Percentiles rank a stretch among this genome's conserved stretches.
Conservation (phyloP, 108 stramenopile genomes). For the Seminavis robusta region DNA sequence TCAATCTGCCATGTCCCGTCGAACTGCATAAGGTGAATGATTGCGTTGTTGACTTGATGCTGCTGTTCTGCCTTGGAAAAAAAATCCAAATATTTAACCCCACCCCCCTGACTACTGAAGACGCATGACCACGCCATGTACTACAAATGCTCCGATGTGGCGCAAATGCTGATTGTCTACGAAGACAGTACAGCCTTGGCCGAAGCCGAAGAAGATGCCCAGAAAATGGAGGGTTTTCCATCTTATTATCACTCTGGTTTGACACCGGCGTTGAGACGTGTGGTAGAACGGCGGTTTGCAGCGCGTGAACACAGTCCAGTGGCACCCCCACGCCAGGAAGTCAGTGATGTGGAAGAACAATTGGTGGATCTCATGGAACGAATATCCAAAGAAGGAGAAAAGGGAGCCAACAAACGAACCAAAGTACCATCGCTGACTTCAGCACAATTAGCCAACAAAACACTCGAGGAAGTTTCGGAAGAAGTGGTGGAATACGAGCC, state of each 20-base stretch:
- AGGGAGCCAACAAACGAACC: constrained; percentile 27
- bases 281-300: constrained; percentile 81
- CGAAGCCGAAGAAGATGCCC: constrained; percentile 72
- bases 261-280: constrained; percentile 81
- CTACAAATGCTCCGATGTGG: constrained; percentile 87
- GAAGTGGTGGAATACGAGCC: constrained; percentile 83
- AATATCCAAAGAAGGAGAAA: constrained; percentile 38
- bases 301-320: constrained; percentile 57
- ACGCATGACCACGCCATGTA: constrained; percentile 89
- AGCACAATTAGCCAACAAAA: constrained; percentile 39
- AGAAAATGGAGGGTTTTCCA: constrained; percentile 46
- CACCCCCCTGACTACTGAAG: too few species aligned
- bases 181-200: constrained; percentile 84
- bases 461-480: constrained; percentile 77
- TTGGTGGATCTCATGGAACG: constrained; percentile 60
- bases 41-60: too few species aligned
- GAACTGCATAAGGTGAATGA: constrained; percentile 93
- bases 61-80: too few species aligned
- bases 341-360: constrained; percentile 64
- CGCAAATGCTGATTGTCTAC: constrained; percentile 92
- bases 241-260: constrained; percentile 81
- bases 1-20: constrained; percentile 90
- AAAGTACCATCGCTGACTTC: constrained; percentile 31
- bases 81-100: too few species aligned
- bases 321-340: constrained; percentile 59